Evolutionary conservation across 2,329 filamentous ascomycete genomes (phyloP).

Genomic region (Fusarium chlamydosporum): DNA sequence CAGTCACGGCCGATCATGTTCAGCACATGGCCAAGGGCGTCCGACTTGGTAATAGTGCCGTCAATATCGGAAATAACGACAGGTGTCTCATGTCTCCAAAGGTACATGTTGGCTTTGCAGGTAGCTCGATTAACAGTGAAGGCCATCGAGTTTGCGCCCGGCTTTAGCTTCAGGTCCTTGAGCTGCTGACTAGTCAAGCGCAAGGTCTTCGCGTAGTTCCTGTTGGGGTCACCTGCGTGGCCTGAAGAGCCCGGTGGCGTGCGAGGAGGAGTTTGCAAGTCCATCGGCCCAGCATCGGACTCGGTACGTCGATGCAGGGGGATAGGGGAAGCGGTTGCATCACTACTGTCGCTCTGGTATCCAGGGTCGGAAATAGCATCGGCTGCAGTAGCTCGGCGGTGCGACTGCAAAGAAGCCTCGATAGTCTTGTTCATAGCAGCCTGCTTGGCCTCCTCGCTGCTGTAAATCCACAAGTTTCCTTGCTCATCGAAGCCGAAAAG

Average conservation of each 20-base stretch:
- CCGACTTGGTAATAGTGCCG: constrained; percentile 98
- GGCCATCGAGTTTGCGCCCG: constrained; percentile 92
- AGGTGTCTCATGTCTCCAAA: constrained; percentile 91
- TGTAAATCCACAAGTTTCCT: constrained; percentile 99
- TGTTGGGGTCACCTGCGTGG: constrained; percentile 76
- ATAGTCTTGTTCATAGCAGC: constrained; percentile 79
- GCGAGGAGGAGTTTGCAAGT: constrained; percentile 74
- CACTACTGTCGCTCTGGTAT: constrained; percentile 91
- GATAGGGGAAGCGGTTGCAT: constrained; percentile 65
- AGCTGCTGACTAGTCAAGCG: constrained; percentile 95
- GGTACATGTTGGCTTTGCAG: constrained; percentile 91
- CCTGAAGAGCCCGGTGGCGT: constrained; percentile 75
- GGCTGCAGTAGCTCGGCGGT: constrained; percentile 68
- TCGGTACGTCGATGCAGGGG: constrained; percentile 74
- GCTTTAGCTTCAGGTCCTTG: constrained; percentile 83
- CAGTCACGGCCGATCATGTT: constrained; percentile 98
- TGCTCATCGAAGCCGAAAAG: constrained; percentile 95
- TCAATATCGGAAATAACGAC: constrained; percentile 99
- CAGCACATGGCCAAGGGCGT: constrained; percentile 91
- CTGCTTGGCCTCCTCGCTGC: constrained; percentile 95
- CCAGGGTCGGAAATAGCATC: constrained; percentile 93
- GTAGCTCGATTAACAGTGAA: constrained; percentile 97
- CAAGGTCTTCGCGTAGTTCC: constrained; percentile 96
- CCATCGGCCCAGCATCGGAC: constrained; percentile 71
- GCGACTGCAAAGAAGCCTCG: constrained; percentile 63